Evolutionary conservation across 2,329 filamentous ascomycete species (phyloP).

Genomic region (Colletotrichum sp.): DNA sequence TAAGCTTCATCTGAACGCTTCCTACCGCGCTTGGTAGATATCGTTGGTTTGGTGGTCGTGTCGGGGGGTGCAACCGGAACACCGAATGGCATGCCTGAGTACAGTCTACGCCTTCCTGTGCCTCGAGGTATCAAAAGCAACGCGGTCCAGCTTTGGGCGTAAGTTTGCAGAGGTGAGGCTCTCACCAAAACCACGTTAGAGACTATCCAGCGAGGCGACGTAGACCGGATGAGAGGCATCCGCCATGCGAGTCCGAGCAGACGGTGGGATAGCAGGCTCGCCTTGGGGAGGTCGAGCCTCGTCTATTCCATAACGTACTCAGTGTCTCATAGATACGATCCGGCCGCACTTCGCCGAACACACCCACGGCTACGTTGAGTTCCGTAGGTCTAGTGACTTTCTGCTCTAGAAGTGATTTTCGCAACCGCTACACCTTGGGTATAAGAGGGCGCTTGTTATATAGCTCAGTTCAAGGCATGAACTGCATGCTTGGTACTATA

Average conservation of each 20-base stretch:
- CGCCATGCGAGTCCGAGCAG: not conserved
- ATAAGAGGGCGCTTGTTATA: not conserved
- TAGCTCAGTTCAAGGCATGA: not conserved
- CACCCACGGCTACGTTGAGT: not conserved
- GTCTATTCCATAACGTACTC: not conserved
- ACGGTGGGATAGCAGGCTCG: not conserved
- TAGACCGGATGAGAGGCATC: not conserved
- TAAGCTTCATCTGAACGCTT: not conserved
- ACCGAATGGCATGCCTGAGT: not conserved
- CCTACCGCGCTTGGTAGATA: not conserved
- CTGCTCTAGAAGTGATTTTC: not conserved
- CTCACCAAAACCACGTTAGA: not conserved
- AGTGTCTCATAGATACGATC: not conserved
- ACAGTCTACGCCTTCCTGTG: not conserved
- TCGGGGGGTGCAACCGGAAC: not conserved
- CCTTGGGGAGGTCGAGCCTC: not conserved
- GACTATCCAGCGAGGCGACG: not conserved
- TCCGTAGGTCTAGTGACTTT: not conserved
- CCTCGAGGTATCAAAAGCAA: not conserved
- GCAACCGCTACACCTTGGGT: not conserved
- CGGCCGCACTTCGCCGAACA: not conserved
- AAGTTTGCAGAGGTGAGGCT: not conserved
- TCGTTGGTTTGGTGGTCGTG: not conserved
- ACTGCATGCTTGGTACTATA: not conserved
- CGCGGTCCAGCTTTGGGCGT: not conserved